Evolutionary conservation across 2,329 filamentous ascomycete genomes (phyloP), one percentile per base, ranked within the genome.

Genomic region (Sordariomycetes sp.): DNA sequence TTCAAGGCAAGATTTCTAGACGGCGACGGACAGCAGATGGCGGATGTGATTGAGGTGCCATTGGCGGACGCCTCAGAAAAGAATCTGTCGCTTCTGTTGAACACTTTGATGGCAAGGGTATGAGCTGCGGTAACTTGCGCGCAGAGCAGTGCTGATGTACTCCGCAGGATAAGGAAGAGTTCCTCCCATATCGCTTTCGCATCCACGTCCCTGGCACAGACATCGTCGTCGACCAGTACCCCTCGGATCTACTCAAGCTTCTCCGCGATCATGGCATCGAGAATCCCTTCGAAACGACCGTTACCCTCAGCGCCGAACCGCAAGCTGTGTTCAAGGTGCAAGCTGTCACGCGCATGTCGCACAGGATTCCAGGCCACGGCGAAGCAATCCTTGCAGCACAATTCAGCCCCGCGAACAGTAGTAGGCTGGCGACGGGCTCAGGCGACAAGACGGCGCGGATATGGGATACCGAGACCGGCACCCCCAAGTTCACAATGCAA

Each of bases 261-360:
- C 58, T 77, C n/a, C 63, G 61, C 17, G 63, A 58, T 41, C 68
- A 76, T 63, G 70, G 71, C 36, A 65, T 76, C 37, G 63, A 66
- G 26, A 75, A 73, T 43, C 70, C 72, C 0, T 75, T 72, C 42
- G 73, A 77, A 49, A 70, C 59, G 5, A 68, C 63, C 0, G 55
- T 70, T 31, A 67, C 70, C 3, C 64, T 80, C 18, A 70, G 68
- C 24, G 75, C 75, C 28, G 74, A 79, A 49, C 90, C 92, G 0
- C 90, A 98, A 57, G 86, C 90, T 16, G 83, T 96, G 1, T 96
- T 95, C 66, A 80, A 82, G 48, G 92, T 96, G 17, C 87, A 92
- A 48, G 83, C 86, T 9, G 87, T 95, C 27, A 90, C 88, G 32
- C 75, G 92, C 57, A 90, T 92, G 63, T 83, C 88, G 6, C 84